Percentiles rank a stretch among this genome's conserved stretches.
phyloP scores from a whole-genome alignment of 768 basidiomycete species.

The Rhodosporidiobolus sp. region DNA sequence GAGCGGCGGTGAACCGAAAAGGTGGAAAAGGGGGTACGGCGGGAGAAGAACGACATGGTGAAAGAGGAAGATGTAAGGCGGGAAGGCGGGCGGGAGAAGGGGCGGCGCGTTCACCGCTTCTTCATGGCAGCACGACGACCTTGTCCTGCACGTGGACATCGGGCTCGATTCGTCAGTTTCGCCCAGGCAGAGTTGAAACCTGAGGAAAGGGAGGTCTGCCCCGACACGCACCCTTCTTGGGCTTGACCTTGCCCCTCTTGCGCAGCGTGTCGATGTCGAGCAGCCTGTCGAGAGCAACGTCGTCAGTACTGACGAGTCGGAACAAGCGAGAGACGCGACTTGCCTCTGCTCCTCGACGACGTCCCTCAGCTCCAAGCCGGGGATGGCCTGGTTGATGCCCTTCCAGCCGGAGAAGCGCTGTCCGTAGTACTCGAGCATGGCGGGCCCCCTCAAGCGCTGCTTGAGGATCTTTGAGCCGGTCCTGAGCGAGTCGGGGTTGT shows the following conservation, averaged over 20 bases:
- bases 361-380: constrained; percentile 28
- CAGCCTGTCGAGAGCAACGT: constrained; percentile 22
- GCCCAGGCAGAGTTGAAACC: background rate
- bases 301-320: background rate
- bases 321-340: background rate
- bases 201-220: too few relatives aligned
- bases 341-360: constrained; percentile 38
- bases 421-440: constrained; percentile 83
- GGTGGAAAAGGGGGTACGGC: background rate
- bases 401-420: constrained; percentile 27
- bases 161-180: background rate
- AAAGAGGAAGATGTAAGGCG: background rate
- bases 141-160: constrained; percentile 8
- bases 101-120: constrained; percentile 23
- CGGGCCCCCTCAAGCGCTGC: constrained; percentile 72
- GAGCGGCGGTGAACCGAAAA: too few relatives aligned
- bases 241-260: constrained; percentile 40
- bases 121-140: constrained; percentile 39
- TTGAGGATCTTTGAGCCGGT: constrained; percentile 92
- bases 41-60: too few relatives aligned
- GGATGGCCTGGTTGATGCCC: constrained; percentile 17
- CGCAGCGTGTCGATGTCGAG: constrained; percentile 41
- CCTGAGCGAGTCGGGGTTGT: constrained; percentile 75
- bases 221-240: constrained; percentile 37
- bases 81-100: background rate